A percentile compares a stretch with the other conserved stretches of the same genome.
Conservation (phyloP, 2,329 filamentous ascomycete genomes). For the Cercospora sp. region DNA sequence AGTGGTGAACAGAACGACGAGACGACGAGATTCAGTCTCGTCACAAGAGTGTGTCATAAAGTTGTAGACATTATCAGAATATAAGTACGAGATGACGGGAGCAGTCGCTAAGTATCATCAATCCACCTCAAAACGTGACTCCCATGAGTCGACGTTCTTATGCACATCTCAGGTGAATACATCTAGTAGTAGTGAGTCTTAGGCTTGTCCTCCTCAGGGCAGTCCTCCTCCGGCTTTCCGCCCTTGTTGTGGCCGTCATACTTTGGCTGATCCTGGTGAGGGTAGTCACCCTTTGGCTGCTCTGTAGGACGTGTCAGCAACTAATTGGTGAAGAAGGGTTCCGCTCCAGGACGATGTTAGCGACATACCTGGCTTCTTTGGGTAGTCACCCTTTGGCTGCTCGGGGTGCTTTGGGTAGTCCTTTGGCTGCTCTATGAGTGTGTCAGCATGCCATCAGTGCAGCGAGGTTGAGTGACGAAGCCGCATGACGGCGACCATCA, state of each 20-base stretch:
- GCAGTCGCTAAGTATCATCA: neutral
- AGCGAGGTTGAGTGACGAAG: no score
- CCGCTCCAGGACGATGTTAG: no score
- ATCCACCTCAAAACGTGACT: neutral
- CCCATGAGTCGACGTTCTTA: neutral
- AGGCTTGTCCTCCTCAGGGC: neutral
- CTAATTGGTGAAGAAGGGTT: no score
- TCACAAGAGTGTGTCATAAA: neutral
- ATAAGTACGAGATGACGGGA: neutral
- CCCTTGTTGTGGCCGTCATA: no score
- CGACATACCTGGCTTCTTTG: no score
- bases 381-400: no score
- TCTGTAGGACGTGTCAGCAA: no score
- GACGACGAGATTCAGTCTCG: neutral
- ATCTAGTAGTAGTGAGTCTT: slow-evolving; percentile 1
- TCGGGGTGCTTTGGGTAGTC: neutral
- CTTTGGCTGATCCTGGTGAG: no score
- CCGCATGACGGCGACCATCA: no score
- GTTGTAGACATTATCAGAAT: slow-evolving; percentile 6
- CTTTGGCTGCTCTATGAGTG: neutral
- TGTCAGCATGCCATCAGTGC: no score
- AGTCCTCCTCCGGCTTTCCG: neutral
- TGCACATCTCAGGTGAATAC: neutral
- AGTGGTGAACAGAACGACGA: neutral
- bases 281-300: no score